Percentiles rank a stretch among this genome's conserved stretches.
Conservation (phyloP, 1,284 basidiomycete genomes). For the Mycena citricolor region DNA sequence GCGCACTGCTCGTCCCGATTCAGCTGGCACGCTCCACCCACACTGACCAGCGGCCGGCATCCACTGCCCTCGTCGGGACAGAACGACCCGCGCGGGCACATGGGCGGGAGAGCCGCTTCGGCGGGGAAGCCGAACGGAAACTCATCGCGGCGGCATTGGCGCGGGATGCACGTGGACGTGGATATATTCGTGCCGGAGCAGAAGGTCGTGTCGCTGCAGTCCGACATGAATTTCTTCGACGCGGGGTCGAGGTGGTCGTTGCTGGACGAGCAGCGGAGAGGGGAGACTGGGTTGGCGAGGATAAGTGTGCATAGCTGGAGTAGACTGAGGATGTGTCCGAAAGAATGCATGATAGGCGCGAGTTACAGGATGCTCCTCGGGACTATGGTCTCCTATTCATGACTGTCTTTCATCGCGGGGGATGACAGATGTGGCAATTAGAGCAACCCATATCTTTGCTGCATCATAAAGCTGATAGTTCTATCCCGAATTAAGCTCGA, state of each 20-base stretch:
- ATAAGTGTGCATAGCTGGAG: too few species aligned
- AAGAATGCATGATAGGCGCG: too few species aligned
- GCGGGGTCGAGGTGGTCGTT: constrained; percentile 57
- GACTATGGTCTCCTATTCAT: too few species aligned
- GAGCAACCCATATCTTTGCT: too few species aligned
- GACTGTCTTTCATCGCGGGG: too few species aligned
- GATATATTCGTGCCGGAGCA: constrained; percentile 45
- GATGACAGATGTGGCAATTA: too few species aligned
- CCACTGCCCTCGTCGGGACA: constrained; percentile 74
- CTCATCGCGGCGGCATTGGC: constrained; percentile 62
- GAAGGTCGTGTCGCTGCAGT: constrained; percentile 64
- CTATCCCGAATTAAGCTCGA: too few species aligned
- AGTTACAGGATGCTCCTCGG: too few species aligned
- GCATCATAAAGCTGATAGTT: too few species aligned
- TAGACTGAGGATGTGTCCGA: too few species aligned
- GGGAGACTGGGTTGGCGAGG: neutral
- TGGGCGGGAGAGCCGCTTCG: constrained; percentile 49
- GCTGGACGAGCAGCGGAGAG: constrained; percentile 31
- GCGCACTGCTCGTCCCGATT: constrained; percentile 72
- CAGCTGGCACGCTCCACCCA: constrained; percentile 62
- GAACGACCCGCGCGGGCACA: constrained; percentile 56
- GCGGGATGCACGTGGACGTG: constrained; percentile 47
- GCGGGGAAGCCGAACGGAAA: constrained; percentile 56
- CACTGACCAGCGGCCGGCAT: constrained; percentile 47
- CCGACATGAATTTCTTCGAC: constrained; percentile 61